These are phyloP conservation scores for Tinospora cordifolia DNA, from an alignment of 164 flowering plant genomes.

Conservation along the genomic window DNA sequence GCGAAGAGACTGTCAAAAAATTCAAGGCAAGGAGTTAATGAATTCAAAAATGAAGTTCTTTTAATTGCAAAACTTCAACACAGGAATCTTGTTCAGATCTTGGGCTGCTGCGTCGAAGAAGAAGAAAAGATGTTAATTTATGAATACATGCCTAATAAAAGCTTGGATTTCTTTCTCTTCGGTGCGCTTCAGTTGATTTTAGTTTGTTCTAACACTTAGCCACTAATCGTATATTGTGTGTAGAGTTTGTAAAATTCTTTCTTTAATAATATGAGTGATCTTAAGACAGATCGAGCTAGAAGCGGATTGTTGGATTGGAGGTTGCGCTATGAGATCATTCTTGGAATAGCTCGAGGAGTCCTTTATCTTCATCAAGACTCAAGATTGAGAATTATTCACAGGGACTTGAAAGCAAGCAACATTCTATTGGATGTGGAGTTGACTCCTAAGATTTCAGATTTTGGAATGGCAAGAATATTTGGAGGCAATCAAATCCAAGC, in stretches of 20 bases:
- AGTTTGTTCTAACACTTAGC: neutral
- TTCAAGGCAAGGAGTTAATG: slow-evolving; percentile 31
- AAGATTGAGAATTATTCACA: slow-evolving; percentile 54
- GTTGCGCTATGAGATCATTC: slow-evolving; percentile 46
- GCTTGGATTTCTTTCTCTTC: slow-evolving; percentile 23
- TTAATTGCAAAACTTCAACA: slow-evolving; percentile 24
- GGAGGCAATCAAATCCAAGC: slow-evolving; percentile 44
- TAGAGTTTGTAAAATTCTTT: neutral
- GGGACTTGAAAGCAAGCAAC: slow-evolving; percentile 70
- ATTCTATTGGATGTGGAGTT: slow-evolving; percentile 48
- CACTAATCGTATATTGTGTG: neutral
- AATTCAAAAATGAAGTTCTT: slow-evolving; percentile 24
- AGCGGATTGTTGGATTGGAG: slow-evolving; percentile 39
- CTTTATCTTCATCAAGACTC: slow-evolving; percentile 71
- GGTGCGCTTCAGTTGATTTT: slow-evolving; percentile 11
- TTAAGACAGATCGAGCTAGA: slow-evolving; percentile 23
- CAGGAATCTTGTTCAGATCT: slow-evolving; percentile 19
- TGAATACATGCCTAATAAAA: slow-evolving; percentile 21
- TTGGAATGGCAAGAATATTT: slow-evolving; percentile 67
- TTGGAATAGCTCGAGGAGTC: slow-evolving; percentile 67
- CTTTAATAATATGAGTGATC: neutral
- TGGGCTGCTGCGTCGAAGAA: slow-evolving; percentile 17
- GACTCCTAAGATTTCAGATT: slow-evolving; percentile 71
- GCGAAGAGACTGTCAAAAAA: slow-evolving; percentile 31
- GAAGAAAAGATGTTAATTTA: slow-evolving; percentile 22